phyloP scores from a whole-genome alignment of 805 yeast genomes.

The Torulaspora franciscae region DNA sequence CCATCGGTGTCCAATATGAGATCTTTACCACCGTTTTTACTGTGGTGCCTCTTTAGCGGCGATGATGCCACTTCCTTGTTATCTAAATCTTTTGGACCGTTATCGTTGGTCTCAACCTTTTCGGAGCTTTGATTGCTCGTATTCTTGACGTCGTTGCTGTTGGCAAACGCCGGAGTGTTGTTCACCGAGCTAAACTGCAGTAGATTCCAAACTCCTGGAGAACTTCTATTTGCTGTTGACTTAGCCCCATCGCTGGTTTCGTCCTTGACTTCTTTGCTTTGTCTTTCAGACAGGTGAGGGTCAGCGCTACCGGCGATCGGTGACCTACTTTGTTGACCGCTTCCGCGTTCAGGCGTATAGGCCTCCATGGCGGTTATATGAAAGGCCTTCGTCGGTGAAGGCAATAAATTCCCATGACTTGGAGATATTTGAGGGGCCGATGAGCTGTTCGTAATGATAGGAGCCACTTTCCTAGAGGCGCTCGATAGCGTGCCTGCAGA shows the following conservation, averaged over 20 bases:
- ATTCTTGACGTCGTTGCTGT: slow-evolving; percentile 15
- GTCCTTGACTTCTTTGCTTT: slow-evolving; percentile 14
- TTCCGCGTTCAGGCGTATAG: slow-evolving; percentile 59
- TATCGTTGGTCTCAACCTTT: slow-evolving; percentile 1
- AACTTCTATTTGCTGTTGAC: slow-evolving; percentile 36
- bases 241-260: slow-evolving; percentile 10
- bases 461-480: slow-evolving; percentile 9
- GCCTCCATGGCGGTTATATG: slow-evolving; percentile 54
- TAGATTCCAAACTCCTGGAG: slow-evolving; percentile 93
- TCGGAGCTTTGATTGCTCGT: slow-evolving; percentile 5
- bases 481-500: slow-evolving; percentile 9
- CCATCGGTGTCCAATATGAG: slow-evolving; percentile 32
- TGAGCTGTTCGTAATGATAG: slow-evolving; percentile 17
- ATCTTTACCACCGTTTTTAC: slow-evolving; percentile 17
- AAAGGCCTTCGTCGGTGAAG: slow-evolving; percentile 42
- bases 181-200: slow-evolving; percentile 62
- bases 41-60: slow-evolving; percentile 25
- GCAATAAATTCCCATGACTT: slow-evolving; percentile 24
- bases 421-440: slow-evolving; percentile 25
- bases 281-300: neutral
- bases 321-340: slow-evolving; percentile 23
- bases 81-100: slow-evolving; percentile 5
- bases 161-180: slow-evolving; percentile 33
- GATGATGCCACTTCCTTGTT: slow-evolving; percentile 26
- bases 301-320: slow-evolving; percentile 11